Conservation (phyloP, 257 asterid genomes). For the Solanum paucissectum region DNA sequence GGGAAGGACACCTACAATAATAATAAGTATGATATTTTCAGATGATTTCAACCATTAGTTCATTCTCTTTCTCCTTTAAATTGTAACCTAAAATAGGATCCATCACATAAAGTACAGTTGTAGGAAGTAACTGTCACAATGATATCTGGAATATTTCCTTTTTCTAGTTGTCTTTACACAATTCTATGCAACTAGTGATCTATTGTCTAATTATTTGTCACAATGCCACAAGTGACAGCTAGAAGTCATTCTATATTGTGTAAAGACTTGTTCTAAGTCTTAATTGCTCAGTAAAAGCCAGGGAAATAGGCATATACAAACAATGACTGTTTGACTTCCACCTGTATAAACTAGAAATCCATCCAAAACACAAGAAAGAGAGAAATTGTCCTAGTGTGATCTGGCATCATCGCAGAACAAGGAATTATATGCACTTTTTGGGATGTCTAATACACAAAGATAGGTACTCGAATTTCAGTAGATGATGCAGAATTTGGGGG, state of each 20-base stretch:
- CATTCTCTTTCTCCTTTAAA: not conserved
- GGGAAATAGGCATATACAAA: not conserved
- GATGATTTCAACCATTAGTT: not conserved
- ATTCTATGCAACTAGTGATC: not conserved
- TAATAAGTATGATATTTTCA: not conserved
- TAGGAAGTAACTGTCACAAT: not conserved
- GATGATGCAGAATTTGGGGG: not conserved
- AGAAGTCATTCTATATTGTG: not conserved
- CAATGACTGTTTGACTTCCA: not conserved
- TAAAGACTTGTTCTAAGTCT: not conserved
- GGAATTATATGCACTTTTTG: not conserved
- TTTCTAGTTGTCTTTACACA: not conserved
- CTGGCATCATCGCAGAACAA: not conserved
- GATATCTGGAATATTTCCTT: not conserved
- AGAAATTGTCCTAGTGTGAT: not conserved
- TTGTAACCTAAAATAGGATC: not conserved
- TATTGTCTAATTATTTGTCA: not conserved
- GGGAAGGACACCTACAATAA: slow-evolving; percentile 47
- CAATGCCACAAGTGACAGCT: not conserved
- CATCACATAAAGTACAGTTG: not conserved
- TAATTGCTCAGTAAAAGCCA: not conserved
- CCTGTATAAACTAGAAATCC: not conserved
- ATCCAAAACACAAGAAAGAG: not conserved
- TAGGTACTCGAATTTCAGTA: not conserved
- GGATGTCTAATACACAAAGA: not conserved